A percentile compares a stretch with the other conserved stretches of the same genome.
Conservation (phyloP, 108 stramenopile species). For the Pseudonitzschia multistriata region DNA sequence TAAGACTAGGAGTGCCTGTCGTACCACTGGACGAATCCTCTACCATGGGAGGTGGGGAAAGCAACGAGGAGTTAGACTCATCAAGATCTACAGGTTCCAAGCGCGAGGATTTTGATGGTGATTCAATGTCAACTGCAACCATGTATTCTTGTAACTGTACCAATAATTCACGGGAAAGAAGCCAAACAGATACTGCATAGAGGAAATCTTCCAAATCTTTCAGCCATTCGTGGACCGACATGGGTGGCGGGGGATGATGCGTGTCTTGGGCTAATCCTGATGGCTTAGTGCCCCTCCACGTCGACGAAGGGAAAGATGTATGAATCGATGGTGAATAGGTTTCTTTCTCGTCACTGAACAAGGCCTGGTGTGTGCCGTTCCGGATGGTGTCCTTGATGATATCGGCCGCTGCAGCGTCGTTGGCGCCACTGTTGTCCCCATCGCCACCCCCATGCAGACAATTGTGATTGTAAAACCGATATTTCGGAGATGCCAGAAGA, state of each 20-base stretch:
- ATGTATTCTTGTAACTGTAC: slow-evolving; percentile 59
- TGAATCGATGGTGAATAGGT: slow-evolving; percentile 3
- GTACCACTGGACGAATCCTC: not conserved
- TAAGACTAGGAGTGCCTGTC: not conserved
- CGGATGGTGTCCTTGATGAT: not conserved
- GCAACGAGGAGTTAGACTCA: not conserved
- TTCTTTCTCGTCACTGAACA: slow-evolving; percentile 5
- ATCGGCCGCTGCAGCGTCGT: not conserved
- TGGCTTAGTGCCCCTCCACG: not conserved
- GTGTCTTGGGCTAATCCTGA: not conserved
- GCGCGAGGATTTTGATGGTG: not conserved
- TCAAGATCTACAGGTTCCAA: not conserved
- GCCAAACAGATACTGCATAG: slow-evolving; percentile 65
- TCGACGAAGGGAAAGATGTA: not conserved
- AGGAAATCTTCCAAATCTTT: slow-evolving; percentile 50
- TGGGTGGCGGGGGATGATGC: not conserved
- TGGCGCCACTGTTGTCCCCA: not conserved
- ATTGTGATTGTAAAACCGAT: slow-evolving; percentile 32
- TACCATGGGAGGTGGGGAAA: slow-evolving; percentile 2
- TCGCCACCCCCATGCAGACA: slow-evolving; percentile 7
- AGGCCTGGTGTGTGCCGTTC: not conserved
- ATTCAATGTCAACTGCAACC: slow-evolving; percentile 22
- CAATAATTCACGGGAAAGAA: slow-evolving; percentile 55
- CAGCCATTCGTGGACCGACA: slow-evolving; percentile 15
- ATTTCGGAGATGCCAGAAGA: slow-evolving; percentile 17